A percentile compares a stretch with the other conserved stretches of the same genome.
phyloP scores from a whole-genome alignment of 805 yeast species.

The Kuraishia cidri region DNA sequence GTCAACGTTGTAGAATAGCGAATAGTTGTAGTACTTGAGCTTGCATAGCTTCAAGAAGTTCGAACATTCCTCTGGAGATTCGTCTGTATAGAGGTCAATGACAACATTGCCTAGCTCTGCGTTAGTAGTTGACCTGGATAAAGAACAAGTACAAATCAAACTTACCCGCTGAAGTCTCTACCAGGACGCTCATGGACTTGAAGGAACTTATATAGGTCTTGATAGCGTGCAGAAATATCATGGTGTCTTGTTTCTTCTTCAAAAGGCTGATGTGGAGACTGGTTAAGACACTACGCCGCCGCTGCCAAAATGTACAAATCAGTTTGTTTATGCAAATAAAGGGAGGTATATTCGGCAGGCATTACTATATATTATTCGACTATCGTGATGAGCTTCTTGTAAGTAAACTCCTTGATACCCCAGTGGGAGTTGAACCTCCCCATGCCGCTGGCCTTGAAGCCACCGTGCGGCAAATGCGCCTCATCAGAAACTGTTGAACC shows the following conservation, averaged over 20 bases:
- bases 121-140: not conserved
- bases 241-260: too few species aligned
- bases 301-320: not conserved
- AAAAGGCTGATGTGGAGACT: too few species aligned
- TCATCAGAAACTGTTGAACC: constrained; percentile 16
- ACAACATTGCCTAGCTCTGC: constrained; percentile 1
- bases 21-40: constrained; percentile 38
- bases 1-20: constrained; percentile 37
- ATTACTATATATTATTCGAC: not conserved
- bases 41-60: constrained; percentile 50
- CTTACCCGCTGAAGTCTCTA: constrained; percentile 2
- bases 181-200: constrained; percentile 2
- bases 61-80: constrained; percentile 17
- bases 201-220: too few species aligned
- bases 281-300: not conserved
- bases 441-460: constrained; percentile 29
- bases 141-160: not conserved
- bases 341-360: too few species aligned
- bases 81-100: not conserved
- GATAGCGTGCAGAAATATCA: too few species aligned
- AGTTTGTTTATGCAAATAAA: too few species aligned
- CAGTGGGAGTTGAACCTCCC: constrained; percentile 34
- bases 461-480: constrained; percentile 31
- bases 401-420: constrained; percentile 33
- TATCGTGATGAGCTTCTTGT: constrained; percentile 24